Evolutionary conservation across 371 early-diverging fungal species (phyloP), one percentile per base, ranked within the genome.

Genomic region (Rhizopus delemar): DNA sequence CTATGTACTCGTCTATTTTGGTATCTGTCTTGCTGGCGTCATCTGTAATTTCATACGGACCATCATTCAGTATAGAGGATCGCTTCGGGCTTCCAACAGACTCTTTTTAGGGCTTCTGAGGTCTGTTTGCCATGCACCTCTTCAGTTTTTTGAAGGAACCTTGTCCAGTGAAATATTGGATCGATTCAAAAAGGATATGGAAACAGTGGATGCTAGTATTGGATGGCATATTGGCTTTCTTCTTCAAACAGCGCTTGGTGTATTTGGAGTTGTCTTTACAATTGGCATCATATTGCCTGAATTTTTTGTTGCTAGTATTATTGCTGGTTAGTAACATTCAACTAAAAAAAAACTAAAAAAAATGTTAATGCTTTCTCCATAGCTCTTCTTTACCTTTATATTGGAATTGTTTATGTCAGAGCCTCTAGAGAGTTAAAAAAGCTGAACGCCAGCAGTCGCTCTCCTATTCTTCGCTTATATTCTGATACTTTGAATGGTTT

Each of bases 91-190:
- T 2, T 86, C 88, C 0, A 78, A 80, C 15, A 56, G 66, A 0
- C 59, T 90, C n/a, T 87, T 87, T 57, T 65, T 78, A 56, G 74
- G 75, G 22, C 69, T 89, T 9, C 69, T 92, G 16, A 56, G 73
- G 35, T 65, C 84, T 1, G 82, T 91, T 0, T 78, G 91, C 12
- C 86, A 80, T 46, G 90, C 92, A 0, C 86, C 84, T 16, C 70
- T 93, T 28, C 80, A 88, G 11, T 95, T 96, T 78, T 94, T 95
- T 69, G 95, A 96, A 50, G 83, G 76, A 41, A 96, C 94, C 1
- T 91, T 95, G 6, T 65, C 91, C 13, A 94, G 92, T 32, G 88
- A 94, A 16, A 91, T 98, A 53, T 77, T 96, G 76, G 92, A 90
- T 65, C 81, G 96, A 5, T 95, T 97, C 63, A 84, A 86, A 59